Evolutionary conservation across 2,329 filamentous ascomycete species (phyloP).

Genomic region (Aureobasidium namibiae): DNA sequence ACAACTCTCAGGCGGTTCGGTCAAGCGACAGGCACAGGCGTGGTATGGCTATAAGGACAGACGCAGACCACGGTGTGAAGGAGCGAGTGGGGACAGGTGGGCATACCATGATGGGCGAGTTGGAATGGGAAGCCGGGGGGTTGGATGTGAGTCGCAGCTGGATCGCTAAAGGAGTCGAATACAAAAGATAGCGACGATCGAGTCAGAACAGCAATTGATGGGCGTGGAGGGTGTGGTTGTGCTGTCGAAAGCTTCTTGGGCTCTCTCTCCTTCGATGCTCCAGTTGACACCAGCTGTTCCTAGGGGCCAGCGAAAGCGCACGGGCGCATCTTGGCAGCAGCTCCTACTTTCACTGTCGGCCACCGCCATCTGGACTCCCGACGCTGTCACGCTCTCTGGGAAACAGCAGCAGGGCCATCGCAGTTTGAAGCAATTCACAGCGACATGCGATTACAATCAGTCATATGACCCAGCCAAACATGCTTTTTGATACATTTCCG

Average conservation of each 20-base stretch:
- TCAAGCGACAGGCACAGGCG: background rate
- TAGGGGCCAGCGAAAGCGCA: background rate
- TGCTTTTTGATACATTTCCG: constrained; percentile 9
- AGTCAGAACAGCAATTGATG: constrained; percentile 6
- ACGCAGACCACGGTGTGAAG: background rate
- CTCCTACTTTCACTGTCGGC: background rate
- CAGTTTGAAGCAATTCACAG: background rate
- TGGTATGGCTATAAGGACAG: background rate
- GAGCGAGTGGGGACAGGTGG: background rate
- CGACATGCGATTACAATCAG: background rate
- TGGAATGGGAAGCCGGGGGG: background rate
- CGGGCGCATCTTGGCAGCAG: background rate
- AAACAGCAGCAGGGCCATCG: no score
- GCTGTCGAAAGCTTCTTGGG: constrained; percentile 4
- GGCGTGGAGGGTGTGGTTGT: background rate
- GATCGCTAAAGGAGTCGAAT: background rate
- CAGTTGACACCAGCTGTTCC: constrained; percentile 12
- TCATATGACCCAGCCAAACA: background rate
- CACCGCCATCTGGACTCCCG: background rate
- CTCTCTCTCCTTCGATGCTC: background rate
- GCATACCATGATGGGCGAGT: constrained; percentile 5
- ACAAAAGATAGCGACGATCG: background rate
- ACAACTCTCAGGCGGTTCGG: background rate
- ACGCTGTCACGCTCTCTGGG: background rate
- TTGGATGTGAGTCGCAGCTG: background rate